Conservation (phyloP, 192 early-diverging fungal genomes). For the Jimgerdemannia flammicorona region DNA sequence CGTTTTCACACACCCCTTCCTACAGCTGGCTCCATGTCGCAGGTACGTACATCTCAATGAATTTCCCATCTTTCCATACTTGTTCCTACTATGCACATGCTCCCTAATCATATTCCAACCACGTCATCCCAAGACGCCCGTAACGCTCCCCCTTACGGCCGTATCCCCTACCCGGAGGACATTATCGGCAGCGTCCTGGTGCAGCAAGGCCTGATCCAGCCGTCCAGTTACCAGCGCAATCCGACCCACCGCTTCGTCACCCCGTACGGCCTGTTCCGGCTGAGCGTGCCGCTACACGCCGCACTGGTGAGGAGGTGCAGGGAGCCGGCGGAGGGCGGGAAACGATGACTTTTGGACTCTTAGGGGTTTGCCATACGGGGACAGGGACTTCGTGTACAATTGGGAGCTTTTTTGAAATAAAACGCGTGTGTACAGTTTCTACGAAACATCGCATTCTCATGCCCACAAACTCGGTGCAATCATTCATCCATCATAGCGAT, state of each 20-base stretch:
- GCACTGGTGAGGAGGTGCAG: slow-evolving; percentile 18
- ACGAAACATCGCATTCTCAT: too few species aligned
- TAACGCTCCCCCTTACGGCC: slow-evolving; percentile 34
- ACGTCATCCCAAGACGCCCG: slow-evolving; percentile 19
- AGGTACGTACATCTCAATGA: background rate
- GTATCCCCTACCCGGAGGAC: slow-evolving; percentile 58
- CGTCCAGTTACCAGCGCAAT: slow-evolving; percentile 50
- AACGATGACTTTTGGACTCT: background rate
- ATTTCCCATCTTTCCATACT: background rate
- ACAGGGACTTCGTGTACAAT: too few species aligned
- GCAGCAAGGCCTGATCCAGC: slow-evolving; percentile 40
- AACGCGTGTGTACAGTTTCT: too few species aligned
- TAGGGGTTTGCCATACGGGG: too few species aligned
- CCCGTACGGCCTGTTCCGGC: slow-evolving; percentile 43
- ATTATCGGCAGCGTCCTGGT: slow-evolving; percentile 58
- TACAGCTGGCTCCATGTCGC: slow-evolving; percentile 32
- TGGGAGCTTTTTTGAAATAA: too few species aligned
- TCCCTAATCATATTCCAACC: background rate
- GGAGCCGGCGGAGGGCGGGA: background rate
- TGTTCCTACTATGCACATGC: background rate
- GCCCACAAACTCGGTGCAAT: too few species aligned
- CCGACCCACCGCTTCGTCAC: slow-evolving; percentile 54
- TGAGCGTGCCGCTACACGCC: slow-evolving; percentile 44
- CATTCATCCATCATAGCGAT: too few species aligned
- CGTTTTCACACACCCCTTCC: background rate